These are phyloP conservation scores for Rhizopus microsporus DNA, from an alignment of 371 early-diverging fungal genomes.

Conservation along the genomic window DNA sequence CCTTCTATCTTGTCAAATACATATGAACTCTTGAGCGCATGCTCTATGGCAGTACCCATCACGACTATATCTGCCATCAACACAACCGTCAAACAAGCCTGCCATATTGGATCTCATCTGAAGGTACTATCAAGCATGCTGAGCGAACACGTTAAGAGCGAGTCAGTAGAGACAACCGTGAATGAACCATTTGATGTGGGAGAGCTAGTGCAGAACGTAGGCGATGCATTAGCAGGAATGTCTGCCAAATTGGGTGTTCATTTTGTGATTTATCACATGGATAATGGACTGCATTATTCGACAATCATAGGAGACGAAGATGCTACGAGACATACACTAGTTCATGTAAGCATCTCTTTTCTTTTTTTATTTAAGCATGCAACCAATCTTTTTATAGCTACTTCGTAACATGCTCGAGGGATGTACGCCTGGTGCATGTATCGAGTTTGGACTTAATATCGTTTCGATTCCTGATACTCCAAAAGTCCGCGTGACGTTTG, in stretches of 20 bases:
- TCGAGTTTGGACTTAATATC: slow-evolving; percentile 59
- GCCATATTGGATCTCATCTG: slow-evolving; percentile 40
- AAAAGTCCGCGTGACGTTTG: slow-evolving; percentile 47
- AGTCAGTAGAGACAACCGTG: slow-evolving; percentile 15
- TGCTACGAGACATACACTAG: slow-evolving; percentile 56
- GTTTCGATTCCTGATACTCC: slow-evolving; percentile 18
- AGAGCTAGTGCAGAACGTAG: slow-evolving; percentile 62
- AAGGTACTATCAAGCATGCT: slow-evolving; percentile 24
- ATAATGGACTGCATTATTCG: slow-evolving; percentile 56
- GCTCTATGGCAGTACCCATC: slow-evolving; percentile 56
- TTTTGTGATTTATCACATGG: slow-evolving; percentile 62
- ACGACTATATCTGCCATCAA: slow-evolving; percentile 50
- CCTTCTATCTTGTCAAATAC: slow-evolving; percentile 39
- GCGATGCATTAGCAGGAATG: slow-evolving; percentile 64
- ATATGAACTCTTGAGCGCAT: slow-evolving; percentile 53
- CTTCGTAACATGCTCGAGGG: slow-evolving; percentile 59
- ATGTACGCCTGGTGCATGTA: slow-evolving; percentile 60
- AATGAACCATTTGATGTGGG: slow-evolving; percentile 59
- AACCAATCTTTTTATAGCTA: slow-evolving; percentile 36
- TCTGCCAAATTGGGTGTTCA: slow-evolving; percentile 60
- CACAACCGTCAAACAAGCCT: slow-evolving; percentile 43
- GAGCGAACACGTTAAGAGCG: slow-evolving; percentile 8
- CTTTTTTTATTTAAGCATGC: not conserved
- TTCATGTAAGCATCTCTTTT: slow-evolving; percentile 50
- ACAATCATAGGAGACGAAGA: slow-evolving; percentile 62